Base-by-base conservation (phyloP, 345 rosid genomes). In the Pistacia vera region DNA sequence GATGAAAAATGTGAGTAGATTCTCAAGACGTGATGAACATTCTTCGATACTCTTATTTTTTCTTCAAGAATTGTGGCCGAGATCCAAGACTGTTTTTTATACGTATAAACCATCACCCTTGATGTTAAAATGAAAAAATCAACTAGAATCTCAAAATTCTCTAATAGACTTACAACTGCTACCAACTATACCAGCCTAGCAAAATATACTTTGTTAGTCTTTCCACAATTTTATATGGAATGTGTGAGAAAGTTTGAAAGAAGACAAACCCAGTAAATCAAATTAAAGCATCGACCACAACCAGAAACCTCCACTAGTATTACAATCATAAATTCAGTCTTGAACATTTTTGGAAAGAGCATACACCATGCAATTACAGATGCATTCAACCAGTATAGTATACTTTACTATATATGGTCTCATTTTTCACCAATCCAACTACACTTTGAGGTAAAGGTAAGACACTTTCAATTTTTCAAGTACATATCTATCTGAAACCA, bases 381-480 rank as follows among this genome's bases (percentile, higher is more conserved):
- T 48, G 25, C 60, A 73, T 49, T 49, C 56, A 73, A 48, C 48
- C 35, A 73, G 60, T 62, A 62, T 73, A 10, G 18, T 66, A 71
- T 38, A 70, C 69, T 86, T 80, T 84, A 82, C 86, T n/a, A 86
- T 72, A 73, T 75, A 77, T 1, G 78, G 82, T 70, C 52, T 62
- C 68, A 41, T 81, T 79, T 73, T n/a, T n/a, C 49, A 58, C 74
- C 77, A 70, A 63, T 72, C 82, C 73, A 72, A 11, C 63, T 77
- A 77, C 69, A 66, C 82, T 66, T 73, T 74, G 68, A 63, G 78
- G 57, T 70, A 46, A 77, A 54, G 57, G n/a, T 54, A n/a, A n/a
- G 72, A 16, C 72, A 71, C 77, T 70, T 58, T 73, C 49, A 59
- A 60, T 58, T 74, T 72, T 69, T 12, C 18, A 60, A 35, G 62